phyloP scores from a whole-genome alignment of 768 basidiomycete genomes.

The Gautieria morchelliformis region DNA sequence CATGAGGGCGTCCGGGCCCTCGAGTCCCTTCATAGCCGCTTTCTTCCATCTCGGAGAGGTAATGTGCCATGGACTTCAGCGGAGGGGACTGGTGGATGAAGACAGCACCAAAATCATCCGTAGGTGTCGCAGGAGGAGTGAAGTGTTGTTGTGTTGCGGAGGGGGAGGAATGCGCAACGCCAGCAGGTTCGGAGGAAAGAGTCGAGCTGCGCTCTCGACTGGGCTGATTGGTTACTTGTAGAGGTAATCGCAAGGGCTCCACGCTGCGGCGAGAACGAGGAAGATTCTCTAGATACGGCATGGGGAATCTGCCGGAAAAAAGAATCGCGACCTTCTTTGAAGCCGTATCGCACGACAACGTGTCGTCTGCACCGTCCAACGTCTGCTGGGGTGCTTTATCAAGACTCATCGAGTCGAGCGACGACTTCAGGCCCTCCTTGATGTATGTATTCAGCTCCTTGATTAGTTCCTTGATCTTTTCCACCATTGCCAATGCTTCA shows the following conservation, averaged over 20 bases:
- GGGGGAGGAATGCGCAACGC: not conserved
- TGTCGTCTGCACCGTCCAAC: not conserved
- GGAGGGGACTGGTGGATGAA: not conserved
- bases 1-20: too few species aligned
- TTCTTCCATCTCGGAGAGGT: not conserved
- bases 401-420: not conserved
- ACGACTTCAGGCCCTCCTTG: not conserved
- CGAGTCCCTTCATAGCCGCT: not conserved
- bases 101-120: not conserved
- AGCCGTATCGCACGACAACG: not conserved
- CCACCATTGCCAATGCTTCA: slow-evolving; percentile 23
- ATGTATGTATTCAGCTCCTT: slow-evolving; percentile 21
- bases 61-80: not conserved
- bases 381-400: not conserved
- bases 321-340: slow-evolving; percentile 2
- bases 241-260: slow-evolving; percentile 3
- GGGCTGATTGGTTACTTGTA: not conserved
- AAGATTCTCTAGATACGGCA: slow-evolving; percentile 2
- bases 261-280: slow-evolving; percentile 6
- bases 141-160: not conserved
- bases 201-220: not conserved
- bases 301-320: not conserved
- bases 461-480: slow-evolving; percentile 27
- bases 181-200: not conserved
- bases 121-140: not conserved